Conservation (phyloP, 2,329 filamentous ascomycete genomes). For the Cladosporium colombiae region DNA sequence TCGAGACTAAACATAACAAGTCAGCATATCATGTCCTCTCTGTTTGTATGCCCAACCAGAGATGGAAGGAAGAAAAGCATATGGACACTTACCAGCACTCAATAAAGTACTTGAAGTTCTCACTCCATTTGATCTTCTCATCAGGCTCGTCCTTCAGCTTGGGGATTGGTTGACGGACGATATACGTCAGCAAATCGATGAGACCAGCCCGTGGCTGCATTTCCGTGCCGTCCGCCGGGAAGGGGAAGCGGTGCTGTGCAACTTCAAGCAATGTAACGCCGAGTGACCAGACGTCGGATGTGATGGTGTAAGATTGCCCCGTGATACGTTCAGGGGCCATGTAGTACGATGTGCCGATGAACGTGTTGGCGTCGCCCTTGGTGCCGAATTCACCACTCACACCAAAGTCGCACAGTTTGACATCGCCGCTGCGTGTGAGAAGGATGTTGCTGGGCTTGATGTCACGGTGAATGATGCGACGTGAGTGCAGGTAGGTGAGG, state of each 20-base stretch:
- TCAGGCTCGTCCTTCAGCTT: conserved; percentile 83
- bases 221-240: conserved; percentile 93
- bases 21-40: background rate
- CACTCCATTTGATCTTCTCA: conserved; percentile 88
- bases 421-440: conserved; percentile 85
- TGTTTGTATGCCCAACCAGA: background rate
- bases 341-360: conserved; percentile 98
- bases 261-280: conserved; percentile 97
- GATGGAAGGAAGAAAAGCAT: background rate
- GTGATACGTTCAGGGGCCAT: conserved; percentile 99
- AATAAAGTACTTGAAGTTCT: conserved; percentile 98
- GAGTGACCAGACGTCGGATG: conserved; percentile 96
- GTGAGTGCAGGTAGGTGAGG: conserved; percentile 89
- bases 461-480: conserved; percentile 97
- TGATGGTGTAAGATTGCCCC: conserved; percentile 96
- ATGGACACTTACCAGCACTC: conserved; percentile 85
- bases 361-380: conserved; percentile 97
- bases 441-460: conserved; percentile 99
- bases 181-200: conserved; percentile 95
- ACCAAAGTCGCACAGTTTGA: conserved; percentile 98
- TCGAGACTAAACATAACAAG: conserved; percentile 68
- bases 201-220: conserved; percentile 90
- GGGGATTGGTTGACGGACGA: conserved; percentile 91
- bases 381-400: conserved; percentile 98
- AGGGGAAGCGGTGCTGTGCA: conserved; percentile 97